phyloP scores from a whole-genome alignment of 2,329 filamentous ascomycete species.

The Kalmusia sp. region DNA sequence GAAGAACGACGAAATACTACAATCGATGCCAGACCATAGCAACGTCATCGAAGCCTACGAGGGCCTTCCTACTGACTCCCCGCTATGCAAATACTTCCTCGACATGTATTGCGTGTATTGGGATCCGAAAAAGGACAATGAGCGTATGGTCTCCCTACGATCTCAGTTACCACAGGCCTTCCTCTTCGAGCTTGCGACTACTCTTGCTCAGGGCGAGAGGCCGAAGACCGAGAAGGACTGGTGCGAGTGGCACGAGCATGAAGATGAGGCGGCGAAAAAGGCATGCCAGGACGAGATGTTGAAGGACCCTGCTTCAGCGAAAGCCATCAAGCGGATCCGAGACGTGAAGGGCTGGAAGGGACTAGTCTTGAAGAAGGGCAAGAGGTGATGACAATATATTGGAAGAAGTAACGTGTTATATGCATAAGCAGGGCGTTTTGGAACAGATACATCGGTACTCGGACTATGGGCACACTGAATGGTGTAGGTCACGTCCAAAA shows the following conservation, averaged over 20 bases:
- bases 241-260: constrained; percentile 47
- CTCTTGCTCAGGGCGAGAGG: constrained; percentile 39
- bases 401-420: background rate
- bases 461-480: background rate
- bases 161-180: constrained; percentile 44
- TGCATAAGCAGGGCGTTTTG: constrained; percentile 6
- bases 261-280: constrained; percentile 41
- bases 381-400: constrained; percentile 25
- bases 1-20: constrained; percentile 44
- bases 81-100: constrained; percentile 43
- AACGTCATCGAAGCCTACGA: constrained; percentile 46
- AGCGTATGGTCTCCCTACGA: constrained; percentile 36
- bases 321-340: constrained; percentile 39
- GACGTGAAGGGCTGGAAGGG: constrained; percentile 47
- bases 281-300: constrained; percentile 38
- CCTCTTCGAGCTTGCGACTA: constrained; percentile 42
- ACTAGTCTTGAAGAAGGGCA: constrained; percentile 45
- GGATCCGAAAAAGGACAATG: constrained; percentile 43
- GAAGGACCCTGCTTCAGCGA: constrained; percentile 37
- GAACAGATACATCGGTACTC: background rate
- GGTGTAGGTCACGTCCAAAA: constrained; percentile 3
- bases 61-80: constrained; percentile 35
- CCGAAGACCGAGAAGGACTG: constrained; percentile 46
- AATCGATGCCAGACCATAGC: constrained; percentile 46
- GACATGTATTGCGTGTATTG: constrained; percentile 47